Percentiles rank a stretch among this genome's conserved stretches.
These are phyloP conservation scores for Backusella luteola DNA, from an alignment of 192 early-diverging fungal genomes.

Conservation along the genomic window DNA sequence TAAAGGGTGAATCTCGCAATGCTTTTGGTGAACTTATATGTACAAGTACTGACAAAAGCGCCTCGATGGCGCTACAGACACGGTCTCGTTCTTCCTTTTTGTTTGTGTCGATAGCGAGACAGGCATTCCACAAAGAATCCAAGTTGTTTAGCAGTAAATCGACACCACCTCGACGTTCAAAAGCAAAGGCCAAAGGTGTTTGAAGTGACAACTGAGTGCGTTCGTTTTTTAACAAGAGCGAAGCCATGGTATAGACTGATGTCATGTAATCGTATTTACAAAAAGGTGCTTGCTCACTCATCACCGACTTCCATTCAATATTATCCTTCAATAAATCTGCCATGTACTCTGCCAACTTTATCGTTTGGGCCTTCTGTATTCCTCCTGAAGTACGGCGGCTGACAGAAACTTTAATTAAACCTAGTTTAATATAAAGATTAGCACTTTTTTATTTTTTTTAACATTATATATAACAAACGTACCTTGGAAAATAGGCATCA, in stretches of 20 bases:
- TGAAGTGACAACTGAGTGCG: conserved; percentile 57
- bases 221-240: conserved; percentile 59
- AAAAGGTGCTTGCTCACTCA: conserved; percentile 14
- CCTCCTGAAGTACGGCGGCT: conserved; percentile 52
- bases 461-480: background rate
- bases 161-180: conserved; percentile 56
- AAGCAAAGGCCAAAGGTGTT: conserved; percentile 59
- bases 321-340: conserved; percentile 52
- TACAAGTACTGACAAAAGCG: conserved; percentile 61
- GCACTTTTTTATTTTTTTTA: background rate
- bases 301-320: conserved; percentile 34
- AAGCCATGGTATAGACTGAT: conserved; percentile 52
- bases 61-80: conserved; percentile 52
- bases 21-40: conserved; percentile 69
- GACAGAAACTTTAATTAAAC: conserved; percentile 60
- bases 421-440: conserved; percentile 13
- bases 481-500: conserved; percentile 62
- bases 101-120: conserved; percentile 9
- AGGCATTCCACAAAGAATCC: conserved; percentile 48
- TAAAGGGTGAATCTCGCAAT: conserved; percentile 72
- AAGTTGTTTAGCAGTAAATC: conserved; percentile 47
- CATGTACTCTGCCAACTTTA: conserved; percentile 60
- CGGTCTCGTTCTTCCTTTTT: conserved; percentile 38
- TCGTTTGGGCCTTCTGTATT: conserved; percentile 46
- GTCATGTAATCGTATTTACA: conserved; percentile 56